Base-by-base conservation (phyloP, 2,329 filamentous ascomycete genomes). In the Alternaria triticina region DNA sequence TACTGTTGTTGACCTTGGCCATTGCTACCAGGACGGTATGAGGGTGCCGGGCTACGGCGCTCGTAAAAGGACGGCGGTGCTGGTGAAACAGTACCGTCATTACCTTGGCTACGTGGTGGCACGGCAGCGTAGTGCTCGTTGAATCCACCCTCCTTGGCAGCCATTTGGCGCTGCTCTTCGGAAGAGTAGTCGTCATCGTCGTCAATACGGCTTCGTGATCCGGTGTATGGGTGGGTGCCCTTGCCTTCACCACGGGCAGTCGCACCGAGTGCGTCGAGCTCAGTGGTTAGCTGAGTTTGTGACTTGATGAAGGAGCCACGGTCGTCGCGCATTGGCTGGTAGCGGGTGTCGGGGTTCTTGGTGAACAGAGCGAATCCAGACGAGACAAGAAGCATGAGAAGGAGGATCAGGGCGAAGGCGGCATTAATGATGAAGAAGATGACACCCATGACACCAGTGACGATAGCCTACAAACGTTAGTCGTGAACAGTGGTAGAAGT, bases 301-400 rank as follows among this genome's bases (percentile, higher is more conserved):
- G 94, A 97, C 85, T 97, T 97, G 89, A 97, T 97, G 83, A 98
- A 97, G 10, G 94, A 97, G 55, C 93, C 93, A 73, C 95, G 91
- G 80, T 98, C 95, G 75, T 98, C 95, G 58, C 91, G 91, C 94
- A 98, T 97, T 74, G 93, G 94, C 81, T 97, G 93, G 82, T 98
- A 98, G 65, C 94, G 90, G 45, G 91, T 93, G 78, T 98, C 95
- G 22, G 95, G 95, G 82, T 97, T 96, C 87, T 96, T 96, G 65
- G 93, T 92, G 78, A 93, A 88, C 75, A 97, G 89, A 50, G 93
- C 91, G 70, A 95, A 93, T 81, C 86, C 83, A 5, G 91, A 93
- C 9, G 91, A 89, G 71, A 93, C 86, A 56, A 95, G 86, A 54
- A 97, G 89, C 82, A 97, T 89, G 74, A 97, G 84, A 66, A 97